These are phyloP conservation scores for Chlamydomonas asymmetrica DNA, from an alignment of 139 green algal genomes.

Conservation along the genomic window DNA sequence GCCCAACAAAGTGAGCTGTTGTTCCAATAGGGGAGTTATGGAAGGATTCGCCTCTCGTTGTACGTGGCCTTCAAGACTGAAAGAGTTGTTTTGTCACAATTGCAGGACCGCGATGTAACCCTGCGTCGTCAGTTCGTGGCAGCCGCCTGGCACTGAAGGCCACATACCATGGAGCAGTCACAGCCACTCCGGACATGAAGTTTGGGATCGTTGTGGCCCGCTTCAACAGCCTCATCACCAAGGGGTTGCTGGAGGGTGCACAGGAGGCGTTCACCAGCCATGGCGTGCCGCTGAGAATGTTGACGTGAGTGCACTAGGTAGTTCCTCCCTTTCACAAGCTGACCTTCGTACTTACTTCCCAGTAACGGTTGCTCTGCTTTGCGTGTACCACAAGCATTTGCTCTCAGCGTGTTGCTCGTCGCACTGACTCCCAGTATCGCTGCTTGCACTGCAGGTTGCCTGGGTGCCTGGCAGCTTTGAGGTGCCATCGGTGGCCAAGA, in stretches of 20 bases:
- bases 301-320: conserved; percentile 81
- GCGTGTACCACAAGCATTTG: background rate
- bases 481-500: conserved; percentile 89
- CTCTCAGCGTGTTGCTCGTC: conserved; percentile 5
- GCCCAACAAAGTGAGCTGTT: no score
- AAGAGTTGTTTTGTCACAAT: no score
- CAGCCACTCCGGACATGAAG: conserved; percentile 22
- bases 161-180: conserved; percentile 36
- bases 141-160: no score
- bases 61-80: no score
- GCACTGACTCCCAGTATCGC: background rate
- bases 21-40: no score
- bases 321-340: no score
- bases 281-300: conserved; percentile 60
- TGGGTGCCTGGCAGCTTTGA: conserved; percentile 97
- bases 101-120: no score
- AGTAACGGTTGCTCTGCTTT: no score
- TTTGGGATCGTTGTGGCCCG: conserved; percentile 81
- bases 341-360: no score
- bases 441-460: conserved; percentile 62
- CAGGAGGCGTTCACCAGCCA: conserved; percentile 77
- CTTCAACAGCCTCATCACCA: conserved; percentile 98
- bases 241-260: conserved; percentile 83
- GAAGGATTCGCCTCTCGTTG: no score
- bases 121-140: no score